Base-by-base conservation (phyloP, 176 grass and related monocot genomes). In the Carex scoparia region DNA sequence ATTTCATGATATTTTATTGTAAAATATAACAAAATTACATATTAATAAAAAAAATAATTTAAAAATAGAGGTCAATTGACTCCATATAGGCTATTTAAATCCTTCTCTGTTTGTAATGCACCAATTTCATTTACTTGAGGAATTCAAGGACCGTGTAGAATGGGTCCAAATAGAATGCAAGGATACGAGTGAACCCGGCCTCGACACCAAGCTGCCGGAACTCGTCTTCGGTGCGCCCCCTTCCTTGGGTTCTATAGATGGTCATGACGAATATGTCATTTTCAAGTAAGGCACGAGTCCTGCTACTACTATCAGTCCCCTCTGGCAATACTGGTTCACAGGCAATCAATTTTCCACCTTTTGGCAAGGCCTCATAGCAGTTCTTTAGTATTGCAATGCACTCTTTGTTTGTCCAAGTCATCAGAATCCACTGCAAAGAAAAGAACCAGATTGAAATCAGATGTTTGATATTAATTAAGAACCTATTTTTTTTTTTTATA, bases 241-340 rank as follows among this genome's bases (percentile, higher is more conserved):
- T 87, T 10, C 95, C 91, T 75, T 88, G 91, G 0, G 91, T 94
- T 48, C 89, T 62, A 83, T 98, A 94, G 68, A 88, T 98, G 53
- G 93, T 61, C 95, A 98, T 98, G 82, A 98, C 93, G 16, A 93
- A 98, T 84, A 98, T 93, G 89, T 98, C 92, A 4, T 88, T 88
- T 82, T 91, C 91, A 8, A 98, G 86, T 69, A 98, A 86, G 3
- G 91, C 95, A 80, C 88, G 89, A 23, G 93, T 98, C 86, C 95
- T 93, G 60, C 27, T 79, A 81, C 88, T 92, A 30, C 0, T 48
- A 88, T 93, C 89, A 0, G 91, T 92, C 65, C 77, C 69, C 75
- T 93, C 91, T 37, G 91, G 95, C 63, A 98, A 65, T 42, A 98
- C 91, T 1, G 93, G 93, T 83, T 98, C 93, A 79, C 93, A 98